phyloP scores from a whole-genome alignment of 805 yeast genomes.

The Saccharomyces jurei region DNA sequence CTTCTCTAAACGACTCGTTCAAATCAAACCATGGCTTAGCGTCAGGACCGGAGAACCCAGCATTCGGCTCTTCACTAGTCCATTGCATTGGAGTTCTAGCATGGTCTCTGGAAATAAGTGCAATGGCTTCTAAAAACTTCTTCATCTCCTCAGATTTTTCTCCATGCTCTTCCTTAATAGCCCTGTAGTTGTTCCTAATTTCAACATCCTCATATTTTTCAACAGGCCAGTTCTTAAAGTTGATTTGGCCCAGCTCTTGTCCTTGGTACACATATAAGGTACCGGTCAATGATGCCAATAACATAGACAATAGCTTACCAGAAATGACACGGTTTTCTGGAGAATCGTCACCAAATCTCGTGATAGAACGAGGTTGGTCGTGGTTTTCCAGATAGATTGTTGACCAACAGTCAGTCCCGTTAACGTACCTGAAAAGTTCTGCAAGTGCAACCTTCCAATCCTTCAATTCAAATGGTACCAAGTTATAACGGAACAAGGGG shows the following conservation, averaged over 20 bases:
- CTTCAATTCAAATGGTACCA: constrained; percentile 19
- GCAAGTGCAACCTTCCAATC: constrained; percentile 37
- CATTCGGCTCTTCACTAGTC: constrained; percentile 32
- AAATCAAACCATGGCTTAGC: constrained; percentile 36
- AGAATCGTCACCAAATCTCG: constrained; percentile 44
- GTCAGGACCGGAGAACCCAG: constrained; percentile 37
- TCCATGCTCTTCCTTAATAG: background rate
- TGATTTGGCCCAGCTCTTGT: constrained; percentile 45
- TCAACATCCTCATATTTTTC: constrained; percentile 49
- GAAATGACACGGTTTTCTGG: constrained; percentile 31
- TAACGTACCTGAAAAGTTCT: constrained; percentile 35
- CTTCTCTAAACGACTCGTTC: constrained; percentile 15
- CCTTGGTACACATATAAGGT: constrained; percentile 37
- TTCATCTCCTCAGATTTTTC: constrained; percentile 15
- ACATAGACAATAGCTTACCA: constrained; percentile 42
- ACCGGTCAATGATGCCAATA: constrained; percentile 43
- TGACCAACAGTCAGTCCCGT: constrained; percentile 51
- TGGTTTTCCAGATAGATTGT: constrained; percentile 50
- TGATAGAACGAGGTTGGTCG: constrained; percentile 47
- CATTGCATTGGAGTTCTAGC: constrained; percentile 49
- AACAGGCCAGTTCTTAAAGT: constrained; percentile 39
- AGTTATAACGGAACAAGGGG: background rate
- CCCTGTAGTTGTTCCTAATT: constrained; percentile 41
- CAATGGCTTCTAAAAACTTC: constrained; percentile 28
- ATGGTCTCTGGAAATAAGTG: constrained; percentile 39